Percentiles rank a stretch among this genome's conserved stretches.
phyloP scores from a whole-genome alignment of 2,329 filamentous ascomycete genomes.

The Fusarium fujikuroi region DNA sequence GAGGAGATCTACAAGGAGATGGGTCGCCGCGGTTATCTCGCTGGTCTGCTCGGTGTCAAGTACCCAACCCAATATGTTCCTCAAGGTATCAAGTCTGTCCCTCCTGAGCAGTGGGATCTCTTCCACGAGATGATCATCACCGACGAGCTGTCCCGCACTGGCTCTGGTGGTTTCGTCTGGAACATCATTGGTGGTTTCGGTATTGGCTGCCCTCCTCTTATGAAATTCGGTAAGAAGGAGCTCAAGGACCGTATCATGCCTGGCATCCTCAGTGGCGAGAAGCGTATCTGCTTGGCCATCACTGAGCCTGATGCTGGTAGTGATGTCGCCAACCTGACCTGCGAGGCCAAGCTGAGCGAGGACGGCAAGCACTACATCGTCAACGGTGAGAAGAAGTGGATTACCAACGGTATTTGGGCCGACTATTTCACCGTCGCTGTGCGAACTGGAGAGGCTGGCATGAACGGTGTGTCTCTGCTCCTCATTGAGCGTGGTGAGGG shows the following conservation, averaged over 20 bases:
- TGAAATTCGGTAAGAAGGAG: conserved; percentile 89
- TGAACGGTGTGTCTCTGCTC: conserved; percentile 91
- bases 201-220: conserved; percentile 89
- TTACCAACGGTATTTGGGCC: conserved; percentile 95
- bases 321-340: conserved; percentile 94
- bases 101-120: conserved; percentile 92
- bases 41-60: conserved; percentile 86
- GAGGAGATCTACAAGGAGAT: conserved; percentile 93
- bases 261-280: conserved; percentile 88
- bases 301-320: conserved; percentile 96
- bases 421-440: conserved; percentile 99
- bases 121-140: conserved; percentile 98
- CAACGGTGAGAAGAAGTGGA: conserved; percentile 99
- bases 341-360: conserved; percentile 92
- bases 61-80: conserved; percentile 82
- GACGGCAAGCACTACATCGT: conserved; percentile 99
- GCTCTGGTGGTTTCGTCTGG: conserved; percentile 95
- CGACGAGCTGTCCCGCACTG: conserved; percentile 90
- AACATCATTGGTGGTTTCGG: conserved; percentile 96
- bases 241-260: conserved; percentile 90
- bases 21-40: conserved; percentile 91
- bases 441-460: conserved; percentile 85
- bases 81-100: conserved; percentile 77
- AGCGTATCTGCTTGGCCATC: conserved; percentile 97
- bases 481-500: conserved; percentile 92